phyloP scores from a whole-genome alignment of 768 basidiomycete genomes.

The Exidia glandulosa region DNA sequence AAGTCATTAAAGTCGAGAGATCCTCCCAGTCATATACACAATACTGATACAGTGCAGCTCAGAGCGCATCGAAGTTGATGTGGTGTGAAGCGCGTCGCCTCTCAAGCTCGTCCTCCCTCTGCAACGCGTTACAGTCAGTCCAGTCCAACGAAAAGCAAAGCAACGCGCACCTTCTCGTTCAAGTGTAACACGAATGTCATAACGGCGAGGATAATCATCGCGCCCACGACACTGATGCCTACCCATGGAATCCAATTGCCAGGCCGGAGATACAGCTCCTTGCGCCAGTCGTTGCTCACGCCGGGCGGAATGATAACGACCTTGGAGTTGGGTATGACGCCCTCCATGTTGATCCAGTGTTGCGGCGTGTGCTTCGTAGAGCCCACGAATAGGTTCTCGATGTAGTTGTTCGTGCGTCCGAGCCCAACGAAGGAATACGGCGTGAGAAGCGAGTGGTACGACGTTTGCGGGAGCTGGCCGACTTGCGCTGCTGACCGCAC shows the following conservation, averaged over 20 bases:
- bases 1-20: too few species aligned
- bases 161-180: constrained; percentile 67
- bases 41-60: constrained; percentile 13
- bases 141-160: constrained; percentile 3
- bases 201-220: constrained; percentile 59
- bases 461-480: constrained; percentile 84
- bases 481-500: constrained; percentile 87
- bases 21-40: too few species aligned
- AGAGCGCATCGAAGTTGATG: constrained; percentile 95
- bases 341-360: constrained; percentile 89
- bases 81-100: constrained; percentile 80
- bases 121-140: constrained; percentile 4
- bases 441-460: constrained; percentile 80
- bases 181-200: constrained; percentile 83
- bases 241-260: constrained; percentile 99
- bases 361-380: constrained; percentile 61
- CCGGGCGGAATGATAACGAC: constrained; percentile 86
- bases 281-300: constrained; percentile 51
- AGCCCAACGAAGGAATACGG: constrained; percentile 96
- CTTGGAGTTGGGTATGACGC: constrained; percentile 94
- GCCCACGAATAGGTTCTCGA: constrained; percentile 96
- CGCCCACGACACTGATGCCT: constrained; percentile 70
- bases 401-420: constrained; percentile 97
- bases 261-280: constrained; percentile 82
- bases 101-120: constrained; percentile 94